Percentiles rank a stretch among this genome's conserved stretches.
These are phyloP conservation scores for Mortierella hygrophila DNA, from an alignment of 192 early-diverging fungal species.

Conservation along the genomic window DNA sequence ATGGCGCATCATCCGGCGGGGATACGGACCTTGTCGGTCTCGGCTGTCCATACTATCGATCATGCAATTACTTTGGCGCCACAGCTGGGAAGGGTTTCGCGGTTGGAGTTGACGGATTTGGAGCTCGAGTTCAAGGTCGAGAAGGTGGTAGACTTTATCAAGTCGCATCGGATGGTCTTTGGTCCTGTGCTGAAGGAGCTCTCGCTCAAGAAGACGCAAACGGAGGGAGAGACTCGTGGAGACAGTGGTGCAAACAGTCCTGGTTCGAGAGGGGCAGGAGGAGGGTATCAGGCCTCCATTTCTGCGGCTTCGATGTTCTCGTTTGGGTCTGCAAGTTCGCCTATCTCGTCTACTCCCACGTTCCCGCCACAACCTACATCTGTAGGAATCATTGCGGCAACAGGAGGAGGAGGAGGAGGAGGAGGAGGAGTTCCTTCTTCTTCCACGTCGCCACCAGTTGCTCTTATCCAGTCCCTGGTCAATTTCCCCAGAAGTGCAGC, in stretches of 20 bases:
- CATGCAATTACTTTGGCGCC: constrained; percentile 22
- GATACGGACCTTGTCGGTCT: constrained; percentile 35
- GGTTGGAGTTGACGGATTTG: constrained; percentile 41
- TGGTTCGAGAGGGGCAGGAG: neutral
- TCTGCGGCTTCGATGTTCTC: neutral
- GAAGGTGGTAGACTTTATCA: constrained; percentile 30
- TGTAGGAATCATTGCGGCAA: neutral
- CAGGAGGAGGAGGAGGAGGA: neutral
- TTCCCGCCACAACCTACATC: neutral
- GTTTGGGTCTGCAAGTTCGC: neutral
- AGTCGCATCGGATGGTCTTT: constrained; percentile 43
- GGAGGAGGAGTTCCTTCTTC: neutral
- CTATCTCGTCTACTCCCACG: neutral
- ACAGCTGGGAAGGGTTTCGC: constrained; percentile 20
- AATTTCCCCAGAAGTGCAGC: neutral
- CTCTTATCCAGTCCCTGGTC: neutral
- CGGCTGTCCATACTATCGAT: constrained; percentile 17
- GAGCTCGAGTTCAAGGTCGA: constrained; percentile 26
- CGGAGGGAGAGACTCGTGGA: neutral
- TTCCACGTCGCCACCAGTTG: neutral
- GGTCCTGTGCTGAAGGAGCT: constrained; percentile 35
- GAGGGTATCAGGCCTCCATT: neutral
- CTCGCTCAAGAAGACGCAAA: neutral
- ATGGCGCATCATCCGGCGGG: constrained; percentile 18
- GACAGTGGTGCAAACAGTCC: neutral